These are phyloP conservation scores for Thermothielavioides terrestris DNA, from an alignment of 495 filamentous ascomycete species.

Conservation along the genomic window DNA sequence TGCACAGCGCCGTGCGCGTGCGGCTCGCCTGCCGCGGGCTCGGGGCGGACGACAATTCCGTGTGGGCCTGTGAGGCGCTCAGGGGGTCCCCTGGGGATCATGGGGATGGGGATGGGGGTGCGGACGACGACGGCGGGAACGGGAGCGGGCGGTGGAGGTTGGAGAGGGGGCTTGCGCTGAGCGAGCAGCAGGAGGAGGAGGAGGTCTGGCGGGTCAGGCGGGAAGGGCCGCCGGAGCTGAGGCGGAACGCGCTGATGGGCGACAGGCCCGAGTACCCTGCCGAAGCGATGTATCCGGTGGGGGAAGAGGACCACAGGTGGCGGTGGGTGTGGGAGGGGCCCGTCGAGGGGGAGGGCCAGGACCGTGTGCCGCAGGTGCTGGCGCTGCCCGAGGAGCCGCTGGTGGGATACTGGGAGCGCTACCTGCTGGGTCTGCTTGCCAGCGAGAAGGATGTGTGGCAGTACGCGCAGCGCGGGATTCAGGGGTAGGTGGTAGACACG, in stretches of 20 bases:
- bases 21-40: constrained; percentile 21
- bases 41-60: constrained; percentile 19
- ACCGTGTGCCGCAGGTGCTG: constrained; percentile 15
- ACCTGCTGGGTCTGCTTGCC: constrained; percentile 15
- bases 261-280: constrained; percentile 22
- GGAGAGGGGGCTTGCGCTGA: not conserved
- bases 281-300: constrained; percentile 15
- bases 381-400: constrained; percentile 25
- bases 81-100: not conserved
- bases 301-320: constrained; percentile 17
- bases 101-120: not conserved
- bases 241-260: too few relatives aligned
- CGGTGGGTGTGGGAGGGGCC: constrained; percentile 19
- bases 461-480: constrained; percentile 13
- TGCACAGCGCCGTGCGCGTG: constrained; percentile 22
- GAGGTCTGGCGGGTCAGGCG: not conserved
- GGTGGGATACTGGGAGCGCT: constrained; percentile 27
- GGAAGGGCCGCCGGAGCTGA: constrained; percentile 8
- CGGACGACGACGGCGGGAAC: not conserved
- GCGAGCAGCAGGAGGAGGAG: not conserved
- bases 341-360: constrained; percentile 5
- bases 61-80: constrained; percentile 21
- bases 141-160: constrained; percentile 11
- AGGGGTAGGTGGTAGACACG: not conserved
- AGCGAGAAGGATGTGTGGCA: constrained; percentile 26